Evolutionary conservation across 2,329 filamentous ascomycete species (phyloP), one percentile per base, ranked within the genome.

Genomic region (Clonostachys chloroleuca): DNA sequence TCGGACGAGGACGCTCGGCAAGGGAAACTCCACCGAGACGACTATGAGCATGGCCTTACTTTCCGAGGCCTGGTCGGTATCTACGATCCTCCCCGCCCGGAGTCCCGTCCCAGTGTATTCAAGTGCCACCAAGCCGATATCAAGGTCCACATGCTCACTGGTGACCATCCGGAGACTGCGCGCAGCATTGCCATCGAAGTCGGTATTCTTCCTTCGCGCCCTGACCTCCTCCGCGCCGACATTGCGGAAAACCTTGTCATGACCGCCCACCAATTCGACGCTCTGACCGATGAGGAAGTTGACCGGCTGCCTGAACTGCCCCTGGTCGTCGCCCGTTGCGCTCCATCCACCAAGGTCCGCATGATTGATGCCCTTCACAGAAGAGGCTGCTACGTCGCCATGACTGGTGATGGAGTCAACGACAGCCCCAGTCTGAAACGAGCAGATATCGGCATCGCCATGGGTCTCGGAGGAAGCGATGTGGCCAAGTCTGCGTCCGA

Each of bases 311-410:
- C 81, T 0, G 72, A 82, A 8, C 63, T 87, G 3, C 84, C 84
- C 2, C 67, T 87, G 3, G 84, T 87, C 3, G 80, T 87, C 39
- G 84, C 84, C 30, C 77, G 85, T n/a, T 88, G 84, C 56, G 81
- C 83, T 2, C 85, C 86, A 0, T 76, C 78, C 24, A 88, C 85
- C 5, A 89, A 89, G 58, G 84, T 87, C 10, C 77, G 83, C 40
- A 88, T 89, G 84, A 86, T 89, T 48, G 82, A 86, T 49, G 84
- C 84, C n/a, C 72, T 88, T 16, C 84, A 87, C 57, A 74, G 84
- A 17, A 77, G 83, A 40, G 73, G 73, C 34, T 68, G 69, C 14
- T 87, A 81, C 57, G 80, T 77, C 36, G 83, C 82, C 43, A 87
- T 87, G 83, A 87, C 83, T 30, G 84, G 84, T 44, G 84, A 87